Base-by-base conservation (phyloP, 2,329 filamentous ascomycete species). In the Diaporthe aspalathi region DNA sequence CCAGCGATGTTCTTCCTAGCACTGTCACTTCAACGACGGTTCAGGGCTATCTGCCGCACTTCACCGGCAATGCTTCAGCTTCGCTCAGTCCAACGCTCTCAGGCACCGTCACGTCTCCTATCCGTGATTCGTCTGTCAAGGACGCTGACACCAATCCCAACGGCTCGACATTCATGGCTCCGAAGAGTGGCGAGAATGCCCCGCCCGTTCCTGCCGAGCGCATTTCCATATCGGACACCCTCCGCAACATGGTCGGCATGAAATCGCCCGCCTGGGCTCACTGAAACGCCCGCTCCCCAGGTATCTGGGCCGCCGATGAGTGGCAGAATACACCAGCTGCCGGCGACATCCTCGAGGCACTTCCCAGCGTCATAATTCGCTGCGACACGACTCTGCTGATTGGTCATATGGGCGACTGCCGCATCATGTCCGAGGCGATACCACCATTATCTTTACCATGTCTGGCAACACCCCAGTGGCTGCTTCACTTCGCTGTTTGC, bases 31-130 rank as follows among this genome's bases (percentile, higher is more conserved):
- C 87, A 4, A 85, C 84, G 54, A 89, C 86, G 16, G 87, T 84
- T 9, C 86, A 84, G 35, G 87, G 86, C n/a, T 83, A 86, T 53
- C 78, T 89, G 56, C 87, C 87, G 20, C 85, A 87, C 40, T 88
- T 87, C 70, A 78, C 81, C 12, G 86, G 87, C 22, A 81, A 88
- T 75, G 87, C 87, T 27, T 84, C 86, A 12, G 86, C 86, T 32
- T 78, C 78, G 29, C 70, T 80, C 24, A 77, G 74, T 47, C 77
- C 78, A 1, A 74, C 76, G 6, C 43, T 78, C 17, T 75, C 54
- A 60, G 76, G 74, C 45, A 76, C 74, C 5, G 67, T 73, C 54
- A 45, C 20, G 22, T 75, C 75, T 11, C 73, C 73, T 14, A 66
- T 53, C 29, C 62, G 73, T 24, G 74, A 73, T 17, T 72, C 75